These are phyloP conservation scores for Vitis rotundifolia DNA, from an alignment of 164 flowering plant genomes.

Conservation along the genomic window DNA sequence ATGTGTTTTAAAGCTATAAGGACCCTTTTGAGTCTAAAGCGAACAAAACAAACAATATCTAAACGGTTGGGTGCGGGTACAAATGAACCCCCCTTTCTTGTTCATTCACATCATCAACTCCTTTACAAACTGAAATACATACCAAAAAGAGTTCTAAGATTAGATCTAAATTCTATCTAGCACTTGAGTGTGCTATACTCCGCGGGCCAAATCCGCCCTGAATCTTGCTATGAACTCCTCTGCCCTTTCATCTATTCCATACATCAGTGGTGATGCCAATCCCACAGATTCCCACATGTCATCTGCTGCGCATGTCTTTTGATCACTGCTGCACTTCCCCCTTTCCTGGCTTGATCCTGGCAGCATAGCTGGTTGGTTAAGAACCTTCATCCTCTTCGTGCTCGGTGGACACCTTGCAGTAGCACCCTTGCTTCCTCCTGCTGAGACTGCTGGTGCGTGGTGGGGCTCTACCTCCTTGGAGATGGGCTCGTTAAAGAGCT, in stretches of 20 bases:
- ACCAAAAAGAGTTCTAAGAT: no score
- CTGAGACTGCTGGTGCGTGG: background rate
- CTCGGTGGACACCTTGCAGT: background rate
- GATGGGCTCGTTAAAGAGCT: constrained; percentile 38
- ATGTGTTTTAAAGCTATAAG: no score
- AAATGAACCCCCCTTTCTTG: no score
- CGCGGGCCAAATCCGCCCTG: constrained; percentile 53
- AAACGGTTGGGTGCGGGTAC: no score
- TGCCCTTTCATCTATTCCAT: constrained; percentile 66
- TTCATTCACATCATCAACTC: no score
- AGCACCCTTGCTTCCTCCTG: background rate
- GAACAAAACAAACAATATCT: no score
- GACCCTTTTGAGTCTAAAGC: no score
- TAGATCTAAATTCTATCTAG: no score
- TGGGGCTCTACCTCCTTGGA: background rate
- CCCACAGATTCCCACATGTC: constrained; percentile 36
- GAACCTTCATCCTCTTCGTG: background rate
- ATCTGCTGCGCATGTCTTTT: constrained; percentile 10
- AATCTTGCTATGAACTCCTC: constrained; percentile 67
- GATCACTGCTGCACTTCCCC: background rate
- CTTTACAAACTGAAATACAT: no score
- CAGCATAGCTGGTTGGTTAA: background rate
- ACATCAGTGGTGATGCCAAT: constrained; percentile 34
- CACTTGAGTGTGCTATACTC: constrained; percentile 10
- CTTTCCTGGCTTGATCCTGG: background rate